Percentiles rank a stretch among this genome's conserved stretches.
Evolutionary conservation across 2,329 filamentous ascomycete species (phyloP).

Genomic region (Neocucurbitaria cava): DNA sequence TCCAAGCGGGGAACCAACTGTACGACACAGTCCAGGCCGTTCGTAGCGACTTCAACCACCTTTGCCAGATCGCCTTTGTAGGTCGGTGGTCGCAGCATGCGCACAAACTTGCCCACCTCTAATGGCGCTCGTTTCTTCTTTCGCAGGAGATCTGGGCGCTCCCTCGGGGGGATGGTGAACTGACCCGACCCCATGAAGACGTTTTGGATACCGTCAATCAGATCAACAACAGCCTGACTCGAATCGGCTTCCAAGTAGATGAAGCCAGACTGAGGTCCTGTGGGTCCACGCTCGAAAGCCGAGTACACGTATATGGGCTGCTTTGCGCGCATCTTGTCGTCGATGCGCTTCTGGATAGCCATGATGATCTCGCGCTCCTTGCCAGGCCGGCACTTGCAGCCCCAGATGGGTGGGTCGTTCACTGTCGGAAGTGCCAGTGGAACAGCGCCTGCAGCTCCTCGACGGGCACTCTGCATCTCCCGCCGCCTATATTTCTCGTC

Average conservation of each 20-base stretch:
- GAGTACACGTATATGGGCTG: slow-evolving; percentile 85
- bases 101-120: slow-evolving; percentile 89
- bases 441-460: slow-evolving; percentile 39
- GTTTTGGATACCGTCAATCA: slow-evolving; percentile 83
- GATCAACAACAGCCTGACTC: slow-evolving; percentile 83
- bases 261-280: slow-evolving; percentile 87
- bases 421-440: slow-evolving; percentile 84
- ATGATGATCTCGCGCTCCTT: slow-evolving; percentile 94
- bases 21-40: slow-evolving; percentile 86
- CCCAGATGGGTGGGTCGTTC: slow-evolving; percentile 96
- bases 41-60: slow-evolving; percentile 90
- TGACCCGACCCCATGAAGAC: slow-evolving; percentile 89
- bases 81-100: slow-evolving; percentile 78
- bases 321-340: slow-evolving; percentile 79
- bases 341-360: slow-evolving; percentile 84
- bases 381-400: slow-evolving; percentile 88
- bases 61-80: slow-evolving; percentile 91
- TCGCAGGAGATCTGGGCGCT: slow-evolving; percentile 95
- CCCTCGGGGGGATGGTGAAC: slow-evolving; percentile 90
- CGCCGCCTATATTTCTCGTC: slow-evolving; percentile 88
- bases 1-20: slow-evolving; percentile 89
- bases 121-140: slow-evolving; percentile 83
- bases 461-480: slow-evolving; percentile 41
- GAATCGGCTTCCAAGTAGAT: slow-evolving; percentile 93
- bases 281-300: slow-evolving; percentile 81